Evolutionary conservation across 805 yeast genomes (phyloP).

Genomic region (Hanseniaspora guilliermondii): DNA sequence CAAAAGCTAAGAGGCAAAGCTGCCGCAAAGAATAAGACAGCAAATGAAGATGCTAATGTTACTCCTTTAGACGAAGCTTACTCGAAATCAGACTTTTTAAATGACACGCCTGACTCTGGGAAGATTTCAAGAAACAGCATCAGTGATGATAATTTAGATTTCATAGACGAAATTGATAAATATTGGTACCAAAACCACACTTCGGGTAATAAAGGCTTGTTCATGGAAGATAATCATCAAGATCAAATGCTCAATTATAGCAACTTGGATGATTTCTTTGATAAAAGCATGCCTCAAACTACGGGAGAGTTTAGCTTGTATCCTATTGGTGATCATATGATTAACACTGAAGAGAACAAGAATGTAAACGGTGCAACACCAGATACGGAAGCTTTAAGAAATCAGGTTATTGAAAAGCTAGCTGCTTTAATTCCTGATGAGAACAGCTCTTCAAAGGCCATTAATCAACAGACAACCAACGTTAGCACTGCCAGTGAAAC

Average conservation of each 20-base stretch:
- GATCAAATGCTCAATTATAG: background rate
- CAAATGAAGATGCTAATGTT: background rate
- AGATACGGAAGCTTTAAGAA: background rate
- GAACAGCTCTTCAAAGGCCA: background rate
- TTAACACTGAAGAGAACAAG: background rate
- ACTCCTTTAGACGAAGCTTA: slow-evolving; percentile 15
- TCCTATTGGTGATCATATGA: background rate
- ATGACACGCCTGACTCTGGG: slow-evolving; percentile 6
- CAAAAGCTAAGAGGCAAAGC: background rate
- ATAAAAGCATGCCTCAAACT: background rate
- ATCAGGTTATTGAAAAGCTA: slow-evolving; percentile 11
- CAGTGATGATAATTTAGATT: background rate
- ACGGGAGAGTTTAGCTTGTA: background rate
- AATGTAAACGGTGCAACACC: background rate
- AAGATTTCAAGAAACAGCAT: slow-evolving; percentile 4
- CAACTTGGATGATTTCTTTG: slow-evolving; percentile 4
- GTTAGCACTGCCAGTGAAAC: background rate
- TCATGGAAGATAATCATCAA: background rate
- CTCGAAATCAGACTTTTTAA: background rate
- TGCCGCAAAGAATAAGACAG: background rate
- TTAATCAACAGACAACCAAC: background rate
- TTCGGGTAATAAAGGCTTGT: background rate
- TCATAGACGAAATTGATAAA: slow-evolving; percentile 11
- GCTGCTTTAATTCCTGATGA: slow-evolving; percentile 8
- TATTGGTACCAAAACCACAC: slow-evolving; percentile 10